These are phyloP conservation scores for Wallacemonas sp. DNA, from an alignment of 208 protist genomes.

Conservation along the genomic window DNA sequence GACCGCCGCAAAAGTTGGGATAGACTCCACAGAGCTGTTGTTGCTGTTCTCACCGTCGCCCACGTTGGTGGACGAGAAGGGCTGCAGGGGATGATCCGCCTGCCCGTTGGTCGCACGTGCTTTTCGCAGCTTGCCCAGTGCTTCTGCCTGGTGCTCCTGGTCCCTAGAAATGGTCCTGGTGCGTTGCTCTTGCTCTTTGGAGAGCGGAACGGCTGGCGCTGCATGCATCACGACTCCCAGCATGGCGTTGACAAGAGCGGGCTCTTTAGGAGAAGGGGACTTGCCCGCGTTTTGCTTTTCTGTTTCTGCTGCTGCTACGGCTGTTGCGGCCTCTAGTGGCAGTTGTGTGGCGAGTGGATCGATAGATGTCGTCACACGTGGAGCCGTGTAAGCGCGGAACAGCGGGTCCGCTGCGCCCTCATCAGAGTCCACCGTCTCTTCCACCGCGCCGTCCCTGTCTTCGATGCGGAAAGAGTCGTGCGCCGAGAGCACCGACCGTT, in stretches of 20 bases:
- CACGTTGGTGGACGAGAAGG: neutral
- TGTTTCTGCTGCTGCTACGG: too few relatives aligned
- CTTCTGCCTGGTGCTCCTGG: conserved; percentile 1
- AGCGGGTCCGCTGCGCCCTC: neutral
- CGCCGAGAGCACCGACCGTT: neutral
- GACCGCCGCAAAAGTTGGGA: conserved; percentile 3
- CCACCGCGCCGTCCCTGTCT: neutral
- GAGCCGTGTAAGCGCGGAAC: neutral
- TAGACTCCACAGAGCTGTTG: conserved; percentile 5
- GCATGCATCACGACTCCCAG: too few relatives aligned
- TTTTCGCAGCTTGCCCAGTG: neutral
- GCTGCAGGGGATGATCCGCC: neutral
- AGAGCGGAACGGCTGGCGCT: too few relatives aligned
- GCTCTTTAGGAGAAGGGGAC: neutral
- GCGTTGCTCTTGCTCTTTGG: too few relatives aligned
- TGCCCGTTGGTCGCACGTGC: neutral
- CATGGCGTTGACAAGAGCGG: neutral
- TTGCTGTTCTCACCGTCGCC: neutral
- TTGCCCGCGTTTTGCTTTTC: too few relatives aligned
- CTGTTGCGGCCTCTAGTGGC: neutral
- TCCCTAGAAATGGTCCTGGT: too few relatives aligned
- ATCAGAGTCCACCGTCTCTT: neutral
- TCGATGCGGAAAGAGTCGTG: neutral
- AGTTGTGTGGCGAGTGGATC: neutral
- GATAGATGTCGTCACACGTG: neutral